phyloP scores from a whole-genome alignment of 2,329 filamentous ascomycete species.

The Diplodia sapinea region DNA sequence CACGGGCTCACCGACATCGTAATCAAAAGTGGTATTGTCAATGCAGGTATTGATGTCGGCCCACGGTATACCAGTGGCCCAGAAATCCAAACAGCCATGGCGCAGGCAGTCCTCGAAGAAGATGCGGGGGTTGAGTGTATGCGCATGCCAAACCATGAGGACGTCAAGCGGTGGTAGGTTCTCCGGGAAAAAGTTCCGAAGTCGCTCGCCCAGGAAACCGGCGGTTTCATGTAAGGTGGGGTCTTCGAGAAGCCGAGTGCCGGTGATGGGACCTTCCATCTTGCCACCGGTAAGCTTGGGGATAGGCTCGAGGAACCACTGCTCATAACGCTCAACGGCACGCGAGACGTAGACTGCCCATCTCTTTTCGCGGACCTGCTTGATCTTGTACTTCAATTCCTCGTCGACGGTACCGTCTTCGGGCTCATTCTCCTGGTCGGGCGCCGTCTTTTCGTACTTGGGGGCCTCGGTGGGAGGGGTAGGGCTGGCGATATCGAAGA shows the following conservation, averaged over 20 bases:
- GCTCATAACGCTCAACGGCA: conserved; percentile 70
- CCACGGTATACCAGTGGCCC: conserved; percentile 72
- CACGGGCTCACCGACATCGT: conserved; percentile 55
- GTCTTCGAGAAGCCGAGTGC: background rate
- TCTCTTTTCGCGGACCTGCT: conserved; percentile 67
- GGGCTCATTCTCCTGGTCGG: background rate
- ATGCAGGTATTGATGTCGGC: conserved; percentile 63
- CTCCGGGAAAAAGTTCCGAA: conserved; percentile 1
- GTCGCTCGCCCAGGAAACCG: background rate
- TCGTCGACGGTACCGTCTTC: background rate
- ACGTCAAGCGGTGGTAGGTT: conserved; percentile 60
- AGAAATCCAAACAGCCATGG: conserved; percentile 60
- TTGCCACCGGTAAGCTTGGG: conserved; percentile 11
- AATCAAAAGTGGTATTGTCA: conserved; percentile 63
- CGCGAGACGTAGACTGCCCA: conserved; percentile 73
- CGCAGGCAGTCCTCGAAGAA: conserved; percentile 77
- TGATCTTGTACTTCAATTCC: background rate
- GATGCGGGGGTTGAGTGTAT: conserved; percentile 76
- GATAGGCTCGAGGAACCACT: conserved; percentile 62
- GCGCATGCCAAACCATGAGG: conserved; percentile 79
- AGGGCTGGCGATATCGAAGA: conserved; percentile 62
- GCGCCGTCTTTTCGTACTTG: background rate
- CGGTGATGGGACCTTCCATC: background rate
- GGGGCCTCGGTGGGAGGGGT: background rate
- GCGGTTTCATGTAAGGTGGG: background rate